Evolutionary conservation across 495 filamentous ascomycete genomes (phyloP).

Genomic region (Hypoxylon cercidicola): DNA sequence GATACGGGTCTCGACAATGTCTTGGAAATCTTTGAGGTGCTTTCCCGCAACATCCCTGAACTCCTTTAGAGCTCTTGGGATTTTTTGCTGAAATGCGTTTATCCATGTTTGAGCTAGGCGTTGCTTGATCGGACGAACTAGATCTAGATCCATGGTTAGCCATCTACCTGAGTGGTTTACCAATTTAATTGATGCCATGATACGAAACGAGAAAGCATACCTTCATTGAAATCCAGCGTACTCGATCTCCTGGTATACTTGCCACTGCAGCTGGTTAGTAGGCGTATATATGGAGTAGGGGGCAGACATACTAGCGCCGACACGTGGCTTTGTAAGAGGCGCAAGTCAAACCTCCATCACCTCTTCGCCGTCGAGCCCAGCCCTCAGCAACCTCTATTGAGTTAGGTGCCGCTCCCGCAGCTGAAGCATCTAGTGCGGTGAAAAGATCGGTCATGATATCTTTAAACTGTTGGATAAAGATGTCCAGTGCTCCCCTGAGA

Average conservation of each 20-base stretch:
- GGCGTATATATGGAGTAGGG: constrained; percentile 29
- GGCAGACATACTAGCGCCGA: constrained; percentile 55
- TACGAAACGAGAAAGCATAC: constrained; percentile 43
- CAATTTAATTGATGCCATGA: background rate
- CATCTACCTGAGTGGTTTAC: constrained; percentile 25
- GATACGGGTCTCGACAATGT: constrained; percentile 41
- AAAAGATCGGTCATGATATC: constrained; percentile 55
- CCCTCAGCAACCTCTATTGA: constrained; percentile 48
- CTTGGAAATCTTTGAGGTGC: constrained; percentile 46
- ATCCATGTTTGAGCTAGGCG: constrained; percentile 63
- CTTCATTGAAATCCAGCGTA: constrained; percentile 57
- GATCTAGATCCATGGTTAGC: constrained; percentile 34
- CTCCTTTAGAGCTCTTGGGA: constrained; percentile 9
- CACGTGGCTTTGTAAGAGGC: constrained; percentile 67
- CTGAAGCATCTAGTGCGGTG: constrained; percentile 48
- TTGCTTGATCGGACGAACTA: constrained; percentile 61
- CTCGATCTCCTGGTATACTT: constrained; percentile 44
- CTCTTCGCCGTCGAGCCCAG: constrained; percentile 59
- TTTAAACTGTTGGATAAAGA: constrained; percentile 47
- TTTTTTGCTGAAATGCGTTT: constrained; percentile 50
- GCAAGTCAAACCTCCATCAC: constrained; percentile 60
- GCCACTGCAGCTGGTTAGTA: constrained; percentile 35
- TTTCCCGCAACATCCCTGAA: constrained; percentile 14
- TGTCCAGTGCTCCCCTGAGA: constrained; percentile 46
- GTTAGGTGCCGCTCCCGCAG: constrained; percentile 42